Evolutionary conservation across 495 filamentous ascomycete species (phyloP).

Genomic region (Jackrogersella multiformis): DNA sequence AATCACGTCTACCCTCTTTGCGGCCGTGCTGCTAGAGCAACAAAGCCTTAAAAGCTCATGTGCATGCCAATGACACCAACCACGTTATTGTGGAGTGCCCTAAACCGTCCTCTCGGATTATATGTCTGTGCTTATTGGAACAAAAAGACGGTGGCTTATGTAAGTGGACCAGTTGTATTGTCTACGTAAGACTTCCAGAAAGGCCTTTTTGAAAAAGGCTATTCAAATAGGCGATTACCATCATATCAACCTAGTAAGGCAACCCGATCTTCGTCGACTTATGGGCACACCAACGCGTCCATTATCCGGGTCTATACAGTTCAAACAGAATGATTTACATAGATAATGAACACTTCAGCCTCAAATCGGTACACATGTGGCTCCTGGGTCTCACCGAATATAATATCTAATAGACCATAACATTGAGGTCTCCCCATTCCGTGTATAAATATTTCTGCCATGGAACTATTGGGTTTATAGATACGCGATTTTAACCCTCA

Average conservation of each 20-base stretch:
- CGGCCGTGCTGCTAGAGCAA: constrained; percentile 11
- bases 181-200: neutral
- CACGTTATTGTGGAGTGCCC: neutral
- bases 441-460: too few relatives aligned
- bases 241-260: neutral
- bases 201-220: neutral
- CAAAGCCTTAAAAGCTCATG: constrained; percentile 13
- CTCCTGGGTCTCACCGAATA: too few relatives aligned
- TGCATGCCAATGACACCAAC: constrained; percentile 25
- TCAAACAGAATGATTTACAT: neutral
- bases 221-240: constrained; percentile 7
- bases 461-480: too few relatives aligned
- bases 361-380: too few relatives aligned
- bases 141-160: constrained; percentile 1
- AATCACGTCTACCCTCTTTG: constrained; percentile 22
- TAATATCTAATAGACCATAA: too few relatives aligned
- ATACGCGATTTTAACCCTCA: too few relatives aligned
- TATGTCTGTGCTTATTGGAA: neutral
- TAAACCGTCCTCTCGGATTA: neutral
- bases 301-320: neutral
- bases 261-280: constrained; percentile 1
- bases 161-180: neutral
- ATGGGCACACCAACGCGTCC: neutral
- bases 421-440: too few relatives aligned
- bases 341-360: neutral